Percentiles rank a stretch among this genome's conserved stretches.
phyloP scores from a whole-genome alignment of 1,284 basidiomycete species.

The Takashimella tepidaria region DNA sequence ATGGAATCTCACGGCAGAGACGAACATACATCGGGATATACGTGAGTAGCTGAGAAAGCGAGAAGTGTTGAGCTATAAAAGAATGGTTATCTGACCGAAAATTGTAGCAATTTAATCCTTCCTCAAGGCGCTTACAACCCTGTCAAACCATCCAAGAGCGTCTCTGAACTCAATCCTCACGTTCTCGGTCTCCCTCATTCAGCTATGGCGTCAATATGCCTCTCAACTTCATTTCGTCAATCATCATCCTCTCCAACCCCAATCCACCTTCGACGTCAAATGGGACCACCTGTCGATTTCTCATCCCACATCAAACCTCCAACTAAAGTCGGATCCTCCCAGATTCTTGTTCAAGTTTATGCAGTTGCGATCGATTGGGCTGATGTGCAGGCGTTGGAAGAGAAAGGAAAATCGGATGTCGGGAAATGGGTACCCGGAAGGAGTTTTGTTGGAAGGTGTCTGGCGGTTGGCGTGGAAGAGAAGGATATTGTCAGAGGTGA shows the following conservation, averaged over 20 bases:
- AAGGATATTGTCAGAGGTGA: conserved; percentile 67
- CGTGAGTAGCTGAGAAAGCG: conserved; percentile 32
- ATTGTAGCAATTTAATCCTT: conserved; percentile 65
- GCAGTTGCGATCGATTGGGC: conserved; percentile 71
- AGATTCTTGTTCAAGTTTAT: conserved; percentile 77
- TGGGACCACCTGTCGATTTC: conserved; percentile 53
- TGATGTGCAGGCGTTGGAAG: conserved; percentile 60
- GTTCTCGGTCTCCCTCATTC: conserved; percentile 69
- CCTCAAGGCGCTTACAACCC: conserved; percentile 56
- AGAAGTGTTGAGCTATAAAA: too few species aligned
- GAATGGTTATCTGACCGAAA: too few species aligned
- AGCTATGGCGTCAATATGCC: conserved; percentile 76
- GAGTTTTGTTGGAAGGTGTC: conserved; percentile 70
- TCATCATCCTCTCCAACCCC: conserved; percentile 43
- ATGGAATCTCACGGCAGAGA: conserved; percentile 36
- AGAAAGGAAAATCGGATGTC: conserved; percentile 45
- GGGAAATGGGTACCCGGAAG: conserved; percentile 62
- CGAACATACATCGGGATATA: conserved; percentile 31
- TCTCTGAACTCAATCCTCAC: conserved; percentile 60
- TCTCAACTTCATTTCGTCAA: conserved; percentile 20
- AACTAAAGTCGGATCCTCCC: conserved; percentile 58
- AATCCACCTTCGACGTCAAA: conserved; percentile 47
- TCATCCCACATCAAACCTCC: conserved; percentile 69
- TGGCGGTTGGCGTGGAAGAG: conserved; percentile 76
- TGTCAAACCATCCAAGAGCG: conserved; percentile 42